Conservation (phyloP, 2,329 filamentous ascomycete genomes). For the Beauveria australis region DNA sequence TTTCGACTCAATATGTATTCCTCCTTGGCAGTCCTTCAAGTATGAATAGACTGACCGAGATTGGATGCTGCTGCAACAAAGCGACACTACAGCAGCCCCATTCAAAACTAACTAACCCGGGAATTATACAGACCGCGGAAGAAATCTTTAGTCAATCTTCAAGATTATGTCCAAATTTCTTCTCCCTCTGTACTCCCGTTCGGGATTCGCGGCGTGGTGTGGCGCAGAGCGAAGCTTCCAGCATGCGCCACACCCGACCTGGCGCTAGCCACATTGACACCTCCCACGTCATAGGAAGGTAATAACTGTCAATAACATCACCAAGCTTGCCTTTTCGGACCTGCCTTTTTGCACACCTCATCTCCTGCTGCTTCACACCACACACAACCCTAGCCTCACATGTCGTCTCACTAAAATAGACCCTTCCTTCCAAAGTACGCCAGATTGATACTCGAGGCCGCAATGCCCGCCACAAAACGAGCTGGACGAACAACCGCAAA, state of each 20-base stretch:
- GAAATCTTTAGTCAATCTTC: too few species aligned
- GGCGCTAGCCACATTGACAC: not conserved
- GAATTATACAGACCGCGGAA: too few species aligned
- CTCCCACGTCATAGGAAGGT: not conserved
- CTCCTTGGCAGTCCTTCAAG: too few species aligned
- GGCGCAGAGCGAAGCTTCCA: not conserved
- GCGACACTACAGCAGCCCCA: too few species aligned
- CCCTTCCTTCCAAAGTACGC: not conserved
- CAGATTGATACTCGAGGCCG: not conserved
- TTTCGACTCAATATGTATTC: too few species aligned
- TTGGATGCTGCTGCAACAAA: too few species aligned
- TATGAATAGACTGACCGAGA: too few species aligned
- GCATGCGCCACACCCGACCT: not conserved
- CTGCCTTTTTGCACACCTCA: not conserved
- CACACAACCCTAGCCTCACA: too few species aligned
- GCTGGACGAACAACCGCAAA: not conserved
- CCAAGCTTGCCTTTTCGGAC: not conserved
- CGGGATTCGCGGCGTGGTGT: not conserved
- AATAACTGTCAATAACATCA: not conserved
- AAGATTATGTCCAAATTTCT: too few species aligned
- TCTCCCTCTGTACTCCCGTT: too few species aligned
- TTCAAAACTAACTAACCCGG: too few species aligned
- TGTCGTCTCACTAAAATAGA: too few species aligned
- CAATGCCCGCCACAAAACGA: slow-evolving; percentile 22
- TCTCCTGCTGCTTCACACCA: not conserved